Evolutionary conservation across 768 basidiomycete genomes (phyloP), one percentile per base, ranked within the genome.

Genomic region (Tremella yokohamensis): DNA sequence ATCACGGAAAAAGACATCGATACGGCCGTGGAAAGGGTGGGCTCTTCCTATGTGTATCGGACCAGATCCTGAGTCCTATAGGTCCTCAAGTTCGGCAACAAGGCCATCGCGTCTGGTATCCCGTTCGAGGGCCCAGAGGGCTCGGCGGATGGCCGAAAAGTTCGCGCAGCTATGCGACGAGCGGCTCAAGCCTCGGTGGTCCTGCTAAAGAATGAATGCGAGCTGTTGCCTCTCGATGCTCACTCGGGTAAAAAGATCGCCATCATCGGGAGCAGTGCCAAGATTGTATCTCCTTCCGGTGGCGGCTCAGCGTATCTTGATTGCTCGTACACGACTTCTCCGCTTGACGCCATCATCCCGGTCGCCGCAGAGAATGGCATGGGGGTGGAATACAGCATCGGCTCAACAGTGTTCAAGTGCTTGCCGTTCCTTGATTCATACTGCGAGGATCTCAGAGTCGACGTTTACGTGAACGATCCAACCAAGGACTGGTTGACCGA

Each of bases 221-320:
- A 74, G 15, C 40, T 86, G 24, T 81, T 84, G 11, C 86, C 86
- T 1, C 77, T 88, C 7, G 76, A 79, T 37, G 4, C 29, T 34
- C 29, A 4, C 29, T 11, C 4, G 29, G 64, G 65, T 40, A 76
- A 72, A 12, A 88, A 85, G 73, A 78, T 89, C 37, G 87, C 87
- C 0, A 83, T 91, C 49, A 80, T 90, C 26, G 89, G 89, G 3
- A 63, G 63, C 19, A 73, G 78, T 59, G 79, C 78, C 40, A 76
- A 76, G 40, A 58, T 71, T 8, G 63, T 60, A 38, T 68, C 72
- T 0, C 49, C 73, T 8, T 73, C 75, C 12, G 89, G 88, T 24
- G 88, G 88, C 34, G 88, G 88, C 34, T 86, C 87, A 8, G 85
- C 85, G 8, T 81, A 83, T 2, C 79, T 90, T 54, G 86, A 84